Percentiles rank a stretch among this genome's conserved stretches.
phyloP scores from a whole-genome alignment of 2,329 filamentous ascomycete genomes.

The Rachicladosporium sp. region DNA sequence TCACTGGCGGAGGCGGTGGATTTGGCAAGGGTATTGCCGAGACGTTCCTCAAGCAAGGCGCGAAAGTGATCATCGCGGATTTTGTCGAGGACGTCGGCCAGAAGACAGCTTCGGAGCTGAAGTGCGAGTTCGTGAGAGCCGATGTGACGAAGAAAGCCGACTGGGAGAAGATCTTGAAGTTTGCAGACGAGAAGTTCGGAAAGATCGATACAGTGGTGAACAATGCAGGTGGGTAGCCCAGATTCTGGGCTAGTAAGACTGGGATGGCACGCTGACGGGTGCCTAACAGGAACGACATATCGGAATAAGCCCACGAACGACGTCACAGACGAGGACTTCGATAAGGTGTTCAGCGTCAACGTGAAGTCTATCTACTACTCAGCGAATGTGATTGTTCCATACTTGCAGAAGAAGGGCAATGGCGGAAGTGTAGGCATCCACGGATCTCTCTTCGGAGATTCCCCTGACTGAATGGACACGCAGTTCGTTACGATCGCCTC shows the following conservation, averaged over 20 bases:
- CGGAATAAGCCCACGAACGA: conserved; percentile 49
- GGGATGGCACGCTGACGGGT: conserved; percentile 39
- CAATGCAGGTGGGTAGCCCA: conserved; percentile 31
- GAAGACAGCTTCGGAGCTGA: conserved; percentile 36
- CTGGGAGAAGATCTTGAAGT: conserved; percentile 40
- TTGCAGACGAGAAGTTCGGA: conserved; percentile 36
- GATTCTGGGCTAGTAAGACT: neutral
- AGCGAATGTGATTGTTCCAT: conserved; percentile 46
- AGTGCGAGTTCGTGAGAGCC: conserved; percentile 33
- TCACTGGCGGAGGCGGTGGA: conserved; percentile 49
- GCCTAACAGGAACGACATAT: conserved; percentile 45
- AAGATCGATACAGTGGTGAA: conserved; percentile 48
- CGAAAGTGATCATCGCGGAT: conserved; percentile 50
- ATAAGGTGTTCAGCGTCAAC: conserved; percentile 55
- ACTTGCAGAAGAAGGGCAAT: conserved; percentile 45
- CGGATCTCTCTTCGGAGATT: too few species aligned
- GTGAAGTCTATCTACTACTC: conserved; percentile 55
- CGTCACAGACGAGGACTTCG: conserved; percentile 55
- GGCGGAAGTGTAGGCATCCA: conserved; percentile 31
- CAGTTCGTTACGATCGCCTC: conserved; percentile 53
- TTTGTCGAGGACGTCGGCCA: conserved; percentile 43
- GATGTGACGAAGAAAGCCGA: conserved; percentile 42
- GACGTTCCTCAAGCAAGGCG: conserved; percentile 48
- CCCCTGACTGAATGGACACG: too few species aligned
- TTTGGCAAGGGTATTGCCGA: conserved; percentile 52